Evolutionary conservation across 495 filamentous ascomycete genomes (phyloP), one percentile per base, ranked within the genome.

Genomic region (Staphylotrichum tortipilum): DNA sequence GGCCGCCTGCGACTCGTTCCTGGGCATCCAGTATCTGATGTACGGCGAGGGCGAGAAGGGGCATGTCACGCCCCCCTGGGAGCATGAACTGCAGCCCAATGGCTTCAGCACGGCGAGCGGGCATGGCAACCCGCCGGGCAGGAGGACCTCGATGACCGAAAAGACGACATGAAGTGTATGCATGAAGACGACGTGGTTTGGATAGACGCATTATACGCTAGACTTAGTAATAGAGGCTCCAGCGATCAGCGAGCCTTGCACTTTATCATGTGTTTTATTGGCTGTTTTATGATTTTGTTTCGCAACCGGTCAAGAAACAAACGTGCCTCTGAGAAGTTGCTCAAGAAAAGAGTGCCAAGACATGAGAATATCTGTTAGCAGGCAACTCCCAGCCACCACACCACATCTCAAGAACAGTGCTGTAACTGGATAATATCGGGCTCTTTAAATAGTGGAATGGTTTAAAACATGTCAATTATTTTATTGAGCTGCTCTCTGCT

Each of bases 11-110:
- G 92, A 98, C 69, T 60, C 74, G 23, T 85, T 86, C 49, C 72
- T 97, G 49, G 92, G 89, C 12, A 58, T 86, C 18, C 94, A 98
- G 63, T 96, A 88, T 62, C 84, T 77, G 66, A 78, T 87, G 71
- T 98, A 85, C 59, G 88, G 87, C 6, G 76, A 79, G 30, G 77
- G 79, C 17, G 64, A 62, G 36, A 57, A 66, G 37, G 51, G 50
- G 14, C 50, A 59, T 21, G 30, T 43, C 3, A n/a, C 59, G 19
- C 19, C 55, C 0, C 33, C 47, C 23, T 61, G 57, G 54, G 12
- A 39, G 3, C 29, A 36, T 22, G 46, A 47, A 23, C 34, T 50
- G 31, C 37, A 39, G 18, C 29, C 44, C 5, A 46, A 49, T 29
- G 50, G 24, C 10, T 51, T 45, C 38, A 41, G 35, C 23, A 50